Base-by-base conservation (phyloP, 2,329 filamentous ascomycete species). In the Lachnellula suecica region DNA sequence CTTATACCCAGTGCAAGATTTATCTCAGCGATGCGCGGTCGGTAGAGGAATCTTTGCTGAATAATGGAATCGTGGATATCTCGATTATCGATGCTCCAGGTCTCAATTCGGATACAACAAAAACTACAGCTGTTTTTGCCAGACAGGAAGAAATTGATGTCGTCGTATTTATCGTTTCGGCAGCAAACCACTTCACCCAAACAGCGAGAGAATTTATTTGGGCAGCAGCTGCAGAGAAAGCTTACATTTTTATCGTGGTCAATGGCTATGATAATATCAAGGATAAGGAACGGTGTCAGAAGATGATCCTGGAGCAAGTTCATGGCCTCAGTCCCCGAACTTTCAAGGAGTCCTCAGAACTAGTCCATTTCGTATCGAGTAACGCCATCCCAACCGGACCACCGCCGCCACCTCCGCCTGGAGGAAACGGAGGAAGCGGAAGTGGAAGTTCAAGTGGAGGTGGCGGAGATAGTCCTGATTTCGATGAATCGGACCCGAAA, bases 91-190 rank as follows among this genome's bases (percentile, higher is more conserved):
- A 99, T 70, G 94, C 94, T 0, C 94, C 94, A 2, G 94, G 94
- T 25, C 78, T 99, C 48, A 99, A 99, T 71, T 91, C 89, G 20
- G 93, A 99, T 69, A 97, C 93, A 1, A 85, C 96, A 42, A 96
- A 97, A 74, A 99, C 94, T 0, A 99, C 94, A 1, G 94, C 94
- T 19, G 89, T 99, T 6, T 99, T 99, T 70, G 94, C 94, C 22
- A 82, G 94, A 52, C 94, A 99, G 68, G 94, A 99, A 70, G 94
- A 99, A 72, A 99, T 99, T 58, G 94, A 99, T 63, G 94, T 99
- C 0, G 94, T 99, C 1, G 92, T 99, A 0, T 99, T 99, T 64
- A 94, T 99, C 29, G 94, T 99, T 4, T 97, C 92, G 10, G 94
- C 94, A 2, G 91, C 93, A 23, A 99, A 99, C 61, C 94, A 99